phyloP scores from a whole-genome alignment of 2,329 filamentous ascomycete species.

The Colletotrichum plurivorum region DNA sequence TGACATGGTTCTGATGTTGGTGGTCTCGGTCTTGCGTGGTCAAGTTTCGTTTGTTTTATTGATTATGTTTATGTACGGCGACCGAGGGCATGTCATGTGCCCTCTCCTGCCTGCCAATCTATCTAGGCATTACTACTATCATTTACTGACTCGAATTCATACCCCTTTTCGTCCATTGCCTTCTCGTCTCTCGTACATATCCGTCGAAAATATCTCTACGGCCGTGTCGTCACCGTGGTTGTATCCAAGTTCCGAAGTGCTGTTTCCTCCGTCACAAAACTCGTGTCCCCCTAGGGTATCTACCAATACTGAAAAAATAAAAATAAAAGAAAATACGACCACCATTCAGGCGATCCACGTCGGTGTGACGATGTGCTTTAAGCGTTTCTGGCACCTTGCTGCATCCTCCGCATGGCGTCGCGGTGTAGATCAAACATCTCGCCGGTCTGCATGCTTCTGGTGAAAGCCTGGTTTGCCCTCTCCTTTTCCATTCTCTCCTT shows the following conservation, averaged over 20 bases:
- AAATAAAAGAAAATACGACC: neutral
- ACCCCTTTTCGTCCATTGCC: conserved; percentile 1
- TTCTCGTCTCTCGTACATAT: neutral
- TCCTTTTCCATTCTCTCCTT: conserved; percentile 70
- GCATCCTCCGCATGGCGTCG: conserved; percentile 85
- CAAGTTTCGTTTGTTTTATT: neutral
- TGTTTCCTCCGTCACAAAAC: conserved; percentile 16
- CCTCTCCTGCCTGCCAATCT: conserved; percentile 1
- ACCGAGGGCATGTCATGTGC: neutral
- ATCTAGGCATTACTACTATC: conserved; percentile 14
- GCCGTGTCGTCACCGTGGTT: conserved; percentile 7
- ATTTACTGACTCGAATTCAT: neutral
- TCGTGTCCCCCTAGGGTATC: conserved; percentile 32
- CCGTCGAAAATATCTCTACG: neutral
- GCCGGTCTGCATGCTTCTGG: conserved; percentile 82
- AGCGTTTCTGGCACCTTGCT: conserved; percentile 61
- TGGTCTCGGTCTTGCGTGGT: neutral
- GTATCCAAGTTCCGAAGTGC: conserved; percentile 21
- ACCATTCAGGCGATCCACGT: neutral
- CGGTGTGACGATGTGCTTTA: conserved; percentile 1
- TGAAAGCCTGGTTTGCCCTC: conserved; percentile 74
- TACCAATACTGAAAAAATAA: conserved; percentile 19
- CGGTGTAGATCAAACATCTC: conserved; percentile 83
- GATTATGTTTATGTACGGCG: conserved; percentile 30
- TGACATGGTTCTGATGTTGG: neutral